Evolutionary conservation across 2,329 filamentous ascomycete species (phyloP).

Genomic region (Sclerotinia sclerotiorum): DNA sequence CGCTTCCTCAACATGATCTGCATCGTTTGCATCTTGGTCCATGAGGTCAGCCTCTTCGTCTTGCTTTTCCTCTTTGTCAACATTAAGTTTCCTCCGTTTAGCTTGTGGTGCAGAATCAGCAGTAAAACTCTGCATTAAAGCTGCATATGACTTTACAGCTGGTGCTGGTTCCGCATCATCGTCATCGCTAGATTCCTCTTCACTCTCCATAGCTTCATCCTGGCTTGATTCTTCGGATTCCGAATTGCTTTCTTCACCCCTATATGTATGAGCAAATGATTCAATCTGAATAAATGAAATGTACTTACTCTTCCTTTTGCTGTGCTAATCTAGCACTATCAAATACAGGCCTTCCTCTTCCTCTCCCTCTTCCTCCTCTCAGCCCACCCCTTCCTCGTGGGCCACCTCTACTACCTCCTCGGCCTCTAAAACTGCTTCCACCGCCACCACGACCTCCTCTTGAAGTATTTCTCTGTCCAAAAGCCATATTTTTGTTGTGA

Average conservation of each 20-base stretch:
- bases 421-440: constrained; percentile 34
- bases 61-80: constrained; percentile 27
- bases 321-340: constrained; percentile 49
- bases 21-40: constrained; percentile 27
- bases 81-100: constrained; percentile 58
- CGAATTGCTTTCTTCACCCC: constrained; percentile 35
- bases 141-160: constrained; percentile 53
- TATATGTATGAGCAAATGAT: constrained; percentile 22
- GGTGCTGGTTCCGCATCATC: constrained; percentile 43
- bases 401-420: constrained; percentile 34
- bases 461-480: constrained; percentile 25
- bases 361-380: constrained; percentile 37
- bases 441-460: constrained; percentile 31
- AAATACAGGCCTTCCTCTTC: constrained; percentile 46
- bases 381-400: constrained; percentile 30
- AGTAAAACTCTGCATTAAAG: constrained; percentile 58
- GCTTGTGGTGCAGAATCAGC: constrained; percentile 48
- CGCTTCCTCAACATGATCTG: constrained; percentile 50
- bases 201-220: constrained; percentile 45
- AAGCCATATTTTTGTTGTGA: constrained; percentile 27
- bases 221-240: constrained; percentile 44
- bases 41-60: constrained; percentile 29
- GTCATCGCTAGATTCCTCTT: constrained; percentile 48
- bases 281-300: neutral
- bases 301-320: constrained; percentile 44